phyloP scores from a whole-genome alignment of 108 stramenopile genomes.

The Nannochloropsis salina region DNA sequence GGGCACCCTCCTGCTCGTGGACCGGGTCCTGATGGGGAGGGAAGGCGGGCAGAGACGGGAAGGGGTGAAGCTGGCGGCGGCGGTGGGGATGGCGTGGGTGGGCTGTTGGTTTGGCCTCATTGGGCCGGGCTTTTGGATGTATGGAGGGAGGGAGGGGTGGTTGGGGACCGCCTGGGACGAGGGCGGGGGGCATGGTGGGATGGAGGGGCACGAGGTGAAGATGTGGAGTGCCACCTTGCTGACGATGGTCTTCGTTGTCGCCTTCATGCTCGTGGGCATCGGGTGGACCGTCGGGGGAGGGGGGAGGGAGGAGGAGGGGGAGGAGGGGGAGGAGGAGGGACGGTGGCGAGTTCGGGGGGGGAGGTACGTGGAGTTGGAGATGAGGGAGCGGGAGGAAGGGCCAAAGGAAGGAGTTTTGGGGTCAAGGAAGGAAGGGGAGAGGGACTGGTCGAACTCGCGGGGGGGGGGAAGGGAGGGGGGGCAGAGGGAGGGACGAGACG shows the following conservation, averaged over 20 bases:
- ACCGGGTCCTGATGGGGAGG: neutral
- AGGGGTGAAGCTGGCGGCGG: neutral
- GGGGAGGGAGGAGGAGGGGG: neutral
- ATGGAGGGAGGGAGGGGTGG: neutral
- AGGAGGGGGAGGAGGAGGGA: neutral
- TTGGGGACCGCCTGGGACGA: neutral
- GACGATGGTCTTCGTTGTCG: neutral
- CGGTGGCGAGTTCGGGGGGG: neutral
- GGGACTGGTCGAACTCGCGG: neutral
- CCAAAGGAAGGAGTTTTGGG: neutral
- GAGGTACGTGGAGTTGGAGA: neutral
- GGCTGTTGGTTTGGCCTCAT: neutral
- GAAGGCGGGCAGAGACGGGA: neutral
- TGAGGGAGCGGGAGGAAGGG: neutral
- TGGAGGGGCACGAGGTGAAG: neutral
- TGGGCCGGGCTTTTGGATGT: neutral
- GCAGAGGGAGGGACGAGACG: neutral
- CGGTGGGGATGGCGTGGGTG: neutral
- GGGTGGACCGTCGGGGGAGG: neutral
- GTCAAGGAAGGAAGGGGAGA: neutral
- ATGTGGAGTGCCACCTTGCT: neutral
- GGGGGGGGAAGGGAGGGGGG: neutral
- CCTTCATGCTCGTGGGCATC: neutral
- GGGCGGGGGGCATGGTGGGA: neutral
- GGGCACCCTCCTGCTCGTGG: neutral